Evolutionary conservation across 2,329 filamentous ascomycete genomes (phyloP).

Genomic region (Exophiala aquamarina): DNA sequence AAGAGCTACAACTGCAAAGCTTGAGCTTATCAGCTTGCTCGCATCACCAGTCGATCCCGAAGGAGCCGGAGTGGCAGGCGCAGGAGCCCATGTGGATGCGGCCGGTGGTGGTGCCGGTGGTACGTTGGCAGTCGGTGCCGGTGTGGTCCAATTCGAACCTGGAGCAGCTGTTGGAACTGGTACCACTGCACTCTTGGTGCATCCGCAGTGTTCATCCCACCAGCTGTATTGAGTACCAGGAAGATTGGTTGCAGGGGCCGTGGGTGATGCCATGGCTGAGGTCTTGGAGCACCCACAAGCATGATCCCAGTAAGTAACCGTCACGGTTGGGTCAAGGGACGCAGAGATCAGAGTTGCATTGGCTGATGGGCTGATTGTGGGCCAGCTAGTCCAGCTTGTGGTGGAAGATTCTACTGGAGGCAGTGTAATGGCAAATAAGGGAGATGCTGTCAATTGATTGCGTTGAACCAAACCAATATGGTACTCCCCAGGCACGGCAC

Average conservation of each 20-base stretch:
- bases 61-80: conserved; percentile 5
- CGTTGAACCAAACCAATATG: conserved; percentile 21
- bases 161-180: conserved; percentile 13
- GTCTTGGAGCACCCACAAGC: conserved; percentile 24
- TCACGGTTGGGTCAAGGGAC: conserved; percentile 10
- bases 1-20: conserved; percentile 12
- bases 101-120: conserved; percentile 8
- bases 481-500: conserved; percentile 22
- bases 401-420: not conserved
- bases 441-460: conserved; percentile 12
- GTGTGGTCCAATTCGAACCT: conserved; percentile 12
- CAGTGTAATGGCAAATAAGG: conserved; percentile 5
- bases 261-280: conserved; percentile 2
- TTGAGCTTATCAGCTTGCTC: conserved; percentile 10
- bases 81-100: too few species aligned
- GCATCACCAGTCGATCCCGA: conserved; percentile 20
- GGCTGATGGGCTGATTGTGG: not conserved
- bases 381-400: not conserved
- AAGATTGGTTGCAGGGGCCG: conserved; percentile 11
- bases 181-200: conserved; percentile 21
- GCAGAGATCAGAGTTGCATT: conserved; percentile 14
- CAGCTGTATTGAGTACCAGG: conserved; percentile 21
- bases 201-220: conserved; percentile 20
- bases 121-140: conserved; percentile 10
- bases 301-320: conserved; percentile 23